Percentiles rank a stretch among this genome's conserved stretches.
Conservation (phyloP, 441 rosid species). For the Adansonia grandidieri region DNA sequence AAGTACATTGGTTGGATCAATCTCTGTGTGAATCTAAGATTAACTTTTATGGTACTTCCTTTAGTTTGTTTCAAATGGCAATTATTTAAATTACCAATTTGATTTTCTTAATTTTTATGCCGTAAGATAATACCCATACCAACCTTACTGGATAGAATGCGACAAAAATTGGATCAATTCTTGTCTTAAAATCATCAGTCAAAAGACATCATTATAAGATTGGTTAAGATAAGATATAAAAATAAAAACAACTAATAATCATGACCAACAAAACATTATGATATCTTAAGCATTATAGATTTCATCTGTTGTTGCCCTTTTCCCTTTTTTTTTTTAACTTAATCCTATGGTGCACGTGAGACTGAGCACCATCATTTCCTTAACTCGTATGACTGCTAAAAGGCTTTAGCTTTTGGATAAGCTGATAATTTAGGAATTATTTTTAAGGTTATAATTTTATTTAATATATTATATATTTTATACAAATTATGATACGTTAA, state of each 20-base stretch:
- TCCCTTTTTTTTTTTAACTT: background rate
- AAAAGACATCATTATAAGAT: background rate
- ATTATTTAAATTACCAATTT: slow-evolving; percentile 16
- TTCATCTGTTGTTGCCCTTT: background rate
- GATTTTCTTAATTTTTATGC: slow-evolving; percentile 6
- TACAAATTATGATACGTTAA: too few species aligned
- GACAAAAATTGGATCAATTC: too few species aligned
- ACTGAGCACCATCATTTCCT: slow-evolving; percentile 28
- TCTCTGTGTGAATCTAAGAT: slow-evolving; percentile 36
- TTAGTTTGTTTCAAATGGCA: slow-evolving; percentile 20
- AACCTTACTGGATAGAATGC: background rate
- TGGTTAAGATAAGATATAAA: background rate
- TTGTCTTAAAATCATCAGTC: too few species aligned
- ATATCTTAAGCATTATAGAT: slow-evolving; percentile 35
- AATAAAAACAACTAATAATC: slow-evolving; percentile 27
- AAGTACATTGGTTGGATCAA: slow-evolving; percentile 23
- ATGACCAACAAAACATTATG: slow-evolving; percentile 35
- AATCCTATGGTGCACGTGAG: slow-evolving; percentile 44
- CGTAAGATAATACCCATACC: background rate
- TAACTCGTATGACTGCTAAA: slow-evolving; percentile 21
- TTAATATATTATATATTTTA: background rate
- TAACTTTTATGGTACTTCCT: slow-evolving; percentile 29
- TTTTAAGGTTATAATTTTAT: too few species aligned
- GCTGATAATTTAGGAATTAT: background rate
- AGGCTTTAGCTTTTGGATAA: slow-evolving; percentile 2